A percentile compares a stretch with the other conserved stretches of the same genome.
Evolutionary conservation across 1,284 basidiomycete genomes (phyloP).

Genomic region (Ceratobasidium papillatum): DNA sequence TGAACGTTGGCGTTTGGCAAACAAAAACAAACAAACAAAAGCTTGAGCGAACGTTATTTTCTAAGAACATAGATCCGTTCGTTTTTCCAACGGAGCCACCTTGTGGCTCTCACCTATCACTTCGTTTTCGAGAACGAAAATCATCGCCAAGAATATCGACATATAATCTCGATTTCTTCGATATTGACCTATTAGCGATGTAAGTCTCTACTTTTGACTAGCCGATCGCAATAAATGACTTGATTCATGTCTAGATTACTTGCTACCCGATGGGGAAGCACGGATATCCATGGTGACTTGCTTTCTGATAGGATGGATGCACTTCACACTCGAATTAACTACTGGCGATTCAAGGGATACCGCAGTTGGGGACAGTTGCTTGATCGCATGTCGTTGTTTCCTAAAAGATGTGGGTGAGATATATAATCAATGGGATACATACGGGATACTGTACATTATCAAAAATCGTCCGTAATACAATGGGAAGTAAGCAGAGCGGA

Average conservation of each 20-base stretch:
- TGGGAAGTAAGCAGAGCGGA: too few relatives aligned
- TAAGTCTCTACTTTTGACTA: not conserved
- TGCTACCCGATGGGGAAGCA: not conserved
- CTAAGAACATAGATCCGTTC: not conserved
- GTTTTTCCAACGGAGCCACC: not conserved
- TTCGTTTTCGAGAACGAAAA: not conserved
- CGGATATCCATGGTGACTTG: not conserved
- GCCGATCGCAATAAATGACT: not conserved
- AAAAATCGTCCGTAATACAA: too few relatives aligned
- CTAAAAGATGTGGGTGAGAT: too few relatives aligned
- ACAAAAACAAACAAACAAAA: not conserved
- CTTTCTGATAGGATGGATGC: not conserved
- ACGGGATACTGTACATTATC: too few relatives aligned
- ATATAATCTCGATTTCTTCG: not conserved
- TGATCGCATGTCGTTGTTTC: not conserved
- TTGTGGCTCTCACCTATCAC: not conserved
- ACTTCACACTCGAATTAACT: not conserved
- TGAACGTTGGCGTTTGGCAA: not conserved
- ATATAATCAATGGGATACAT: too few relatives aligned
- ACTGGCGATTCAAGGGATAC: not conserved
- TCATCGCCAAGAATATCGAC: not conserved
- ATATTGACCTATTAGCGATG: not conserved
- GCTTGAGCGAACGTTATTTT: not conserved
- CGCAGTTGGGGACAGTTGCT: not conserved
- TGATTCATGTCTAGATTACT: not conserved